phyloP scores from a whole-genome alignment of 2,329 filamentous ascomycete species.

The Fusarium anthophilum region DNA sequence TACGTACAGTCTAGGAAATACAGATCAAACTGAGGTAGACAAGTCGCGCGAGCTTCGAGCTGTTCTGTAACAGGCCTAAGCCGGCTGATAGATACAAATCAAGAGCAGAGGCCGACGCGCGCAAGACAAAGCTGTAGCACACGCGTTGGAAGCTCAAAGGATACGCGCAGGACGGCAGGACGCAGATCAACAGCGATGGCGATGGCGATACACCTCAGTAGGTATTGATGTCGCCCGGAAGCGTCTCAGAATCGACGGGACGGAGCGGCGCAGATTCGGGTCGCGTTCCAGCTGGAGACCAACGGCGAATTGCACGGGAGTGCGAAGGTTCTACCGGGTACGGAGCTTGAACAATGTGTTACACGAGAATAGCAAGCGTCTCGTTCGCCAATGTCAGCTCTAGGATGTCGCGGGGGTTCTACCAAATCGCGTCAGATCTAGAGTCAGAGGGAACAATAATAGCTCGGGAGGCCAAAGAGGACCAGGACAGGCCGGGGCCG shows the following conservation, averaged over 20 bases:
- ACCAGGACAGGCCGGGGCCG: slow-evolving; percentile 8
- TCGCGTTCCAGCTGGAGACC: slow-evolving; percentile 25
- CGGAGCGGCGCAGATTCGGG: slow-evolving; percentile 38
- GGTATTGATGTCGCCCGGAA: slow-evolving; percentile 26
- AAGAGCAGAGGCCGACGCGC: slow-evolving; percentile 30
- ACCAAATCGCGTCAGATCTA: slow-evolving; percentile 42
- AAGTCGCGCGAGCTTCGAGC: slow-evolving; percentile 35
- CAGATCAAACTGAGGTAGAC: slow-evolving; percentile 11
- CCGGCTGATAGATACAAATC: slow-evolving; percentile 28
- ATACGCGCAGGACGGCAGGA: slow-evolving; percentile 31
- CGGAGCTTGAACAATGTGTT: slow-evolving; percentile 36
- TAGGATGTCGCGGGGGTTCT: slow-evolving; percentile 29
- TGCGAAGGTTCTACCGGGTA: slow-evolving; percentile 31
- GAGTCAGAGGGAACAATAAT: slow-evolving; percentile 12
- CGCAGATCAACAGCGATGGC: slow-evolving; percentile 12
- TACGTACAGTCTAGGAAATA: slow-evolving; percentile 31
- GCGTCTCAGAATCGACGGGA: slow-evolving; percentile 36
- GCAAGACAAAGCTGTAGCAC: slow-evolving; percentile 24
- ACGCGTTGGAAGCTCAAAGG: slow-evolving; percentile 31
- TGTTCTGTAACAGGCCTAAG: slow-evolving; percentile 21
- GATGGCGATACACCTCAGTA: neutral
- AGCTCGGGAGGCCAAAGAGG: slow-evolving; percentile 8
- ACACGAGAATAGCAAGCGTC: slow-evolving; percentile 41
- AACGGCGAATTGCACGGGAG: slow-evolving; percentile 26
- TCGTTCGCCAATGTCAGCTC: slow-evolving; percentile 41